Percentiles rank a stretch among this genome's conserved stretches.
Conservation (phyloP, 2,329 filamentous ascomycete genomes). For the Xylaria sp. region DNA sequence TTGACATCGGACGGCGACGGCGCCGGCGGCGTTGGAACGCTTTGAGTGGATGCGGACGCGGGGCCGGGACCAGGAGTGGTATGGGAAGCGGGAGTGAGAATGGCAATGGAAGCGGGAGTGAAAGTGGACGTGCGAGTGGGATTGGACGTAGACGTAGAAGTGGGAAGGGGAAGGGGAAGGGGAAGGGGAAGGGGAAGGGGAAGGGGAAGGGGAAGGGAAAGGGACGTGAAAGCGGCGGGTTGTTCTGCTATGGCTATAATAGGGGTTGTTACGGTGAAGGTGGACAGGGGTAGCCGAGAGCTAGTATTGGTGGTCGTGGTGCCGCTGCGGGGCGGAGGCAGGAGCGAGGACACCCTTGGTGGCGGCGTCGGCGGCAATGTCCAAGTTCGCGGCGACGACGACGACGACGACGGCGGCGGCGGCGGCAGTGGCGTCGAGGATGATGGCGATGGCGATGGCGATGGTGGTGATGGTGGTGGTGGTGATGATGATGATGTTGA, state of each 20-base stretch:
- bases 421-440: too few species aligned
- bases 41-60: slow-evolving; percentile 30
- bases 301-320: slow-evolving; percentile 27
- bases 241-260: slow-evolving; percentile 15
- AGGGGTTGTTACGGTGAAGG: slow-evolving; percentile 28
- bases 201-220: neutral
- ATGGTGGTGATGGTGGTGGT: slow-evolving; percentile 1
- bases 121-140: slow-evolving; percentile 21
- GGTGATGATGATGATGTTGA: neutral
- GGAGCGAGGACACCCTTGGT: slow-evolving; percentile 38
- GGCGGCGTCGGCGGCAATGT: slow-evolving; percentile 29
- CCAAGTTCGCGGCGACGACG: slow-evolving; percentile 7
- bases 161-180: neutral
- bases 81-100: slow-evolving; percentile 13
- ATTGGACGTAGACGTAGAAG: neutral
- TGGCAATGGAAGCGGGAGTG: slow-evolving; percentile 10
- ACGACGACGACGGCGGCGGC: neutral
- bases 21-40: slow-evolving; percentile 18
- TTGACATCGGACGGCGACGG: slow-evolving; percentile 30
- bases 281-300: slow-evolving; percentile 31
- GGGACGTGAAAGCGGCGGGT: neutral
- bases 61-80: slow-evolving; percentile 11
- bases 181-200: slow-evolving; percentile 3
- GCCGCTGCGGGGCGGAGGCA: slow-evolving; percentile 37
- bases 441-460: slow-evolving; percentile 1